Percentiles rank a stretch among this genome's conserved stretches.
These are phyloP conservation scores for Daphne laureola DNA, from an alignment of 441 rosid genomes.

Conservation along the genomic window DNA sequence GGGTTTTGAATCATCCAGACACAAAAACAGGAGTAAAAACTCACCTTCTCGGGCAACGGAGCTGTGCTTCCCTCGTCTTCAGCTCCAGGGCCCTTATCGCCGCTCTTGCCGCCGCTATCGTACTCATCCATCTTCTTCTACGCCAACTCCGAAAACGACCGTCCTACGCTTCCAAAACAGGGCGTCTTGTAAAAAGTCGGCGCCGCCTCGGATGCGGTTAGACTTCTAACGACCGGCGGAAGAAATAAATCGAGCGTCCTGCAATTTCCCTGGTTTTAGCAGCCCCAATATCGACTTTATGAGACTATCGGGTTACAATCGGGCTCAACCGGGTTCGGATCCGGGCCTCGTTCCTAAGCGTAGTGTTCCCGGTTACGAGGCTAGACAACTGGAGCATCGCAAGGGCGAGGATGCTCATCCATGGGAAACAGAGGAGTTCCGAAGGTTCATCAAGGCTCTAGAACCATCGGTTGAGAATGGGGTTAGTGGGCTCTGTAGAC, in stretches of 20 bases:
- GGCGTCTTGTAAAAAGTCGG: slow-evolving; percentile 15
- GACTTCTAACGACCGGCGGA: slow-evolving; percentile 15
- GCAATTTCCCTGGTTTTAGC: slow-evolving; percentile 14
- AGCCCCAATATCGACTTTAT: slow-evolving; percentile 20
- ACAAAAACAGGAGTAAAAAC: neutral
- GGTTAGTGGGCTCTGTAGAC: slow-evolving; percentile 1
- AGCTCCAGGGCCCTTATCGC: slow-evolving; percentile 53
- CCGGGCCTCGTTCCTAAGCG: slow-evolving; percentile 17
- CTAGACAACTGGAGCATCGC: slow-evolving; percentile 50
- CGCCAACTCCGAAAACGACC: slow-evolving; percentile 18
- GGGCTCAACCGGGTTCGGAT: slow-evolving; percentile 19
- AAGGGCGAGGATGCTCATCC: slow-evolving; percentile 19
- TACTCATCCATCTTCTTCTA: slow-evolving; percentile 50
- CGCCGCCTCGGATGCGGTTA: slow-evolving; percentile 13
- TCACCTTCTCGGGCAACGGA: slow-evolving; percentile 83
- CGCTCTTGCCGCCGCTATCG: slow-evolving; percentile 60
- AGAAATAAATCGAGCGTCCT: slow-evolving; percentile 14
- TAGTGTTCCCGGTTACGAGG: slow-evolving; percentile 37
- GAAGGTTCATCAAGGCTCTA: slow-evolving; percentile 31
- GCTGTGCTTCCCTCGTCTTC: slow-evolving; percentile 81
- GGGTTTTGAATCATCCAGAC: slow-evolving; percentile 5
- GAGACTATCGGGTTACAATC: slow-evolving; percentile 9
- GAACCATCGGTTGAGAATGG: slow-evolving; percentile 25
- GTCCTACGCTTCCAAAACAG: slow-evolving; percentile 11
- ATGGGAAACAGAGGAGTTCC: slow-evolving; percentile 13